Conservation (phyloP, 495 filamentous ascomycete genomes). For the Tuber brumale region DNA sequence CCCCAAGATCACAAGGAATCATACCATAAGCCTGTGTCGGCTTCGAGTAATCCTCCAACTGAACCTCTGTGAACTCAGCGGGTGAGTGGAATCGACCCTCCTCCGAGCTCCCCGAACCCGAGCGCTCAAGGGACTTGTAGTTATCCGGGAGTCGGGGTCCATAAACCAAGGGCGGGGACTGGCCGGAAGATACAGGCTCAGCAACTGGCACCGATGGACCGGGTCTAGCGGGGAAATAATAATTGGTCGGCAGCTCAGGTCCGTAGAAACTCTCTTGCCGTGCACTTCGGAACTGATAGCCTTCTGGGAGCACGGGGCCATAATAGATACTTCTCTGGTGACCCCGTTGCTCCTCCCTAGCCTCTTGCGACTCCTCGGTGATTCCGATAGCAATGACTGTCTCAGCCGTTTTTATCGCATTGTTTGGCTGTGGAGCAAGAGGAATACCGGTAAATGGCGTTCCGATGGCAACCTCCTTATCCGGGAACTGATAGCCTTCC, state of each 20-base stretch:
- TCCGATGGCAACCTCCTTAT: conserved; percentile 11
- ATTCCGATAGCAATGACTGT: conserved; percentile 24
- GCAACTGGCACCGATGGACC: not conserved
- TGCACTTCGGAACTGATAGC: not conserved
- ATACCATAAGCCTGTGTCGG: not conserved
- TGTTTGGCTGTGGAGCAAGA: conserved; percentile 20
- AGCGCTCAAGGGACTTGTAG: not conserved
- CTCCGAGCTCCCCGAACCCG: not conserved
- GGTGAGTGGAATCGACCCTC: not conserved
- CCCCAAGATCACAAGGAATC: not conserved
- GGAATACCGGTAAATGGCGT: conserved; percentile 19
- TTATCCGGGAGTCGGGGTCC: not conserved
- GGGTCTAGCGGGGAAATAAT: not conserved
- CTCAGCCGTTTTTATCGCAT: conserved; percentile 19
- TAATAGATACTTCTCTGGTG: conserved; percentile 8
- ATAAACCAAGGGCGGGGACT: not conserved
- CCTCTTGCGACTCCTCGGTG: conserved; percentile 7
- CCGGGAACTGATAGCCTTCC: not conserved
- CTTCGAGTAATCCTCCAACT: not conserved
- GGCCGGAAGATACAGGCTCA: not conserved
- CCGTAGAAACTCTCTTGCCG: conserved; percentile 12
- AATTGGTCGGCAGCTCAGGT: conserved; percentile 16
- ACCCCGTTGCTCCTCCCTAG: conserved; percentile 4
- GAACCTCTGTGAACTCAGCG: not conserved
- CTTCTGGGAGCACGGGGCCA: conserved; percentile 10